phyloP scores from a whole-genome alignment of 352 stramenopile species.

The Pythium sukuiense region DNA sequence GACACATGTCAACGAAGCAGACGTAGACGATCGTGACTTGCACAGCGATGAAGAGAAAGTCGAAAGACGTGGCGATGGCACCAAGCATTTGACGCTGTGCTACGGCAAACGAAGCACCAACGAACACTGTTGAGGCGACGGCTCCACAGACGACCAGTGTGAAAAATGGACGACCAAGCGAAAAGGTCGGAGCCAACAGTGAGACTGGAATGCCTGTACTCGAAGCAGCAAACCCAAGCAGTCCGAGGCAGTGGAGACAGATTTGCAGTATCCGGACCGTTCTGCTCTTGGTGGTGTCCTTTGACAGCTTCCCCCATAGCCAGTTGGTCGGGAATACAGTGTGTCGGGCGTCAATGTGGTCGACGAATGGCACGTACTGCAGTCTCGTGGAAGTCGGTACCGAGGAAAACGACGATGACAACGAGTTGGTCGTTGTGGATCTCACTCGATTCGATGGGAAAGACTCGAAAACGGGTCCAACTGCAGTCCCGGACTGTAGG shows the following conservation, averaged over 20 bases:
- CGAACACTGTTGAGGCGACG: not conserved
- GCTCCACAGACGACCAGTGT: not conserved
- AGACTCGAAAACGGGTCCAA: not conserved
- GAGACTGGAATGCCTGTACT: not conserved
- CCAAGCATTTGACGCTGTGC: slow-evolving; percentile 33
- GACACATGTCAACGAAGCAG: slow-evolving; percentile 23
- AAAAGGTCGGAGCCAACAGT: not conserved
- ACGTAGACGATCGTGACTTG: slow-evolving; percentile 33
- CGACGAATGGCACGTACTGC: not conserved
- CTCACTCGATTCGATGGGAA: not conserved
- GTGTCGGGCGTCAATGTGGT: not conserved
- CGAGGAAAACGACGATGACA: not conserved
- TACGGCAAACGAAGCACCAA: not conserved
- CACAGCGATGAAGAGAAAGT: slow-evolving; percentile 38
- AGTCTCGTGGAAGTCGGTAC: not conserved
- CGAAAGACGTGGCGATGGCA: slow-evolving; percentile 37
- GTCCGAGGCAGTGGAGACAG: not conserved
- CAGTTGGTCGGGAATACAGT: not conserved
- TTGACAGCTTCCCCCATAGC: not conserved
- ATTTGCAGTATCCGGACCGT: not conserved
- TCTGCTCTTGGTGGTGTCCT: not conserved
- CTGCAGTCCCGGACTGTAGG: not conserved
- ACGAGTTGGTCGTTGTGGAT: not conserved
- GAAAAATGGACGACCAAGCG: not conserved
- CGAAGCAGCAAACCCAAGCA: not conserved